A percentile compares a stretch with the other conserved stretches of the same genome.
Conservation (phyloP, 1,284 basidiomycete species). For the Erythrobasidium hasegawianum region DNA sequence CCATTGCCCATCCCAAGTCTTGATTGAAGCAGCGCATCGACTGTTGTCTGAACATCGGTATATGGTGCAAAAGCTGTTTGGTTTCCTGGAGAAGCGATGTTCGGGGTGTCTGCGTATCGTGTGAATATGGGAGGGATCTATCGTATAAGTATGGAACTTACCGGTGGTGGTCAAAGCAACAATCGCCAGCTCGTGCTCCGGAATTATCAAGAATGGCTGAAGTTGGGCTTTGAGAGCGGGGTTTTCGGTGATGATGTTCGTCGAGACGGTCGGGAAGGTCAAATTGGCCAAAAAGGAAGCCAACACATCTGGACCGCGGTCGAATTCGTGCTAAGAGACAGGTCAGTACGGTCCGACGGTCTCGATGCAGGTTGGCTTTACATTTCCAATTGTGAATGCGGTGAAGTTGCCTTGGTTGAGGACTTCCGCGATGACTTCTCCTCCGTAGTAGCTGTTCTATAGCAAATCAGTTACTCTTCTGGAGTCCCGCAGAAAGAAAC, state of each 20-base stretch:
- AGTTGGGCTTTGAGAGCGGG: slow-evolving; percentile 46
- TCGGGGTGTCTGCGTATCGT: slow-evolving; percentile 41
- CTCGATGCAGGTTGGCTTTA: no score
- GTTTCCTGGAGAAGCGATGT: slow-evolving; percentile 13
- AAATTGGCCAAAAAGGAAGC: slow-evolving; percentile 49
- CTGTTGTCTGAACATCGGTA: slow-evolving; percentile 51
- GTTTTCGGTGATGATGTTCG: slow-evolving; percentile 52
- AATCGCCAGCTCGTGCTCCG: slow-evolving; percentile 50
- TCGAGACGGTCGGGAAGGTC: slow-evolving; percentile 52
- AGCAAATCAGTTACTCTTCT: not conserved
- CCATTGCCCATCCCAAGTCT: slow-evolving; percentile 47
- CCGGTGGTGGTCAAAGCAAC: slow-evolving; percentile 49
- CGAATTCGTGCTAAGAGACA: slow-evolving; percentile 32
- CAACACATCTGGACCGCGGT: slow-evolving; percentile 50
- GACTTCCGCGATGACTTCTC: slow-evolving; percentile 51
- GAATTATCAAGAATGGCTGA: slow-evolving; percentile 51
- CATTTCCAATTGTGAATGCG: slow-evolving; percentile 52
- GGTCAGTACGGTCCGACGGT: no score
- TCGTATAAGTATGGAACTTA: no score
- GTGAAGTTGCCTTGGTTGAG: slow-evolving; percentile 53
- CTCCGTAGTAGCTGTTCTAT: slow-evolving; percentile 48
- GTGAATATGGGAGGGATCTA: no score
- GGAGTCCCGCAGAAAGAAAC: not conserved
- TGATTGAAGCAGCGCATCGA: slow-evolving; percentile 49
- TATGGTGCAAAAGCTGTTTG: slow-evolving; percentile 19